phyloP scores from a whole-genome alignment of 768 basidiomycete genomes.

The Tubosaeta sp. region DNA sequence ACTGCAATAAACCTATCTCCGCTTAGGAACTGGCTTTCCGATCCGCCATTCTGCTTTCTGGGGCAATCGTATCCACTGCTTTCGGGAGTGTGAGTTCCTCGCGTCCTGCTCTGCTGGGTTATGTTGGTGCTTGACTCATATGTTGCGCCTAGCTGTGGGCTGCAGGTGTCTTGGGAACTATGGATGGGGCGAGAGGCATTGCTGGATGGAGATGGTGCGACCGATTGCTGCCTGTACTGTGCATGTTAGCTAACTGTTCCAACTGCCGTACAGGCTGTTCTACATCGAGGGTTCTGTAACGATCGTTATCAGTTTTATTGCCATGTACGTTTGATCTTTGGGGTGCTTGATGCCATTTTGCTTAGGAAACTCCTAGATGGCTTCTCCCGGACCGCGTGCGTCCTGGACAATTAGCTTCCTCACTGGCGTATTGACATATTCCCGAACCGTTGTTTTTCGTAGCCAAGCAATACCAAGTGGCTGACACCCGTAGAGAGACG shows the following conservation, averaged over 20 bases:
- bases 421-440: background rate
- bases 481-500: slow-evolving; percentile 44
- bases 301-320: slow-evolving; percentile 50
- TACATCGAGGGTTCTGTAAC: slow-evolving; percentile 69
- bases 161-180: slow-evolving; percentile 62
- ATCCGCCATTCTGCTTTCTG: slow-evolving; percentile 55
- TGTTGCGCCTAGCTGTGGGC: slow-evolving; percentile 50
- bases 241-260: background rate
- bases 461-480: slow-evolving; percentile 66
- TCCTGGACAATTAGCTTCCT: background rate
- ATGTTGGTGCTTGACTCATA: background rate
- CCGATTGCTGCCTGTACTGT: background rate
- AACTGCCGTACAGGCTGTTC: slow-evolving; percentile 51
- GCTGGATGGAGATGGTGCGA: slow-evolving; percentile 67
- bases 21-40: slow-evolving; percentile 59
- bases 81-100: slow-evolving; percentile 52
- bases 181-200: slow-evolving; percentile 65
- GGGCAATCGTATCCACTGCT: slow-evolving; percentile 58
- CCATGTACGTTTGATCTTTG: slow-evolving; percentile 37
- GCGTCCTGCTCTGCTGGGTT: background rate
- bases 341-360: background rate
- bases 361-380: slow-evolving; percentile 38
- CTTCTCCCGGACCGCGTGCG: slow-evolving; percentile 57
- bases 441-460: background rate
- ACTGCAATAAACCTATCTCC: background rate